Base-by-base conservation (phyloP, 148 eudicot species). In the Mesembryanthemum crystallinum region DNA sequence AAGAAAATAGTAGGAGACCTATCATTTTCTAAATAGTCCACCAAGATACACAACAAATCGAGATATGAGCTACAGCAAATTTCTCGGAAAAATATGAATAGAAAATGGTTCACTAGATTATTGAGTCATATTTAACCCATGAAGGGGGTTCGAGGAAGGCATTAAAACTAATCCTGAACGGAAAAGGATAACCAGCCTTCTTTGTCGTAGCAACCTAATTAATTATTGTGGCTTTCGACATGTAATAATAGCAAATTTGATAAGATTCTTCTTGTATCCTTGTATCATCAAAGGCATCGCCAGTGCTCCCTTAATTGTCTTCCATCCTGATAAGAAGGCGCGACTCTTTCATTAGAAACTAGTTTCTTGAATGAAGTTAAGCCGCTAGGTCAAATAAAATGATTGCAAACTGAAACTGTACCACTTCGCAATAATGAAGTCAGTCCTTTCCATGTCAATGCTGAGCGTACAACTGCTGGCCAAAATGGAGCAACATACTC, bases 391-490 rank as follows among this genome's bases (percentile, higher is more conserved):
- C 30, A 24, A 24, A 60, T 5, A 17, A 8, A 67, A 15, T 13
- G 2, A 52, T 20, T 11, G 35, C 54, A 17, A 37, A 73, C 59
- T 72, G 63, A n/a, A n/a, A n/a, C n/a, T n/a, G n/a, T 88, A 92
- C 98, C 98, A 83, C 89, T 85, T 76, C 84, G 83, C 60, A 92
- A 57, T 79, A 95, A 77, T 32, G 98, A 95, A 67, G 89, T 87
- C 58, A 92, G 62, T 54, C 98, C 97, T 79, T 88, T 89, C 97
- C 96, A 95, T 73, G 98, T 84, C 81, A 95, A 80, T 55, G 99
- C 99, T 61, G 97, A 84, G 42, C 85, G 90, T 78, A 92, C 88
- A 32, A 95, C 99, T 29, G 99, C 99, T 6, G 99, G 97, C 99
- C 99, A 95, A 81, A 95, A 95, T 35, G 97, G 99, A 20, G 97